These are phyloP conservation scores for Kluyveromyces dobzhanskii DNA, from an alignment of 805 yeast genomes.

Conservation along the genomic window DNA sequence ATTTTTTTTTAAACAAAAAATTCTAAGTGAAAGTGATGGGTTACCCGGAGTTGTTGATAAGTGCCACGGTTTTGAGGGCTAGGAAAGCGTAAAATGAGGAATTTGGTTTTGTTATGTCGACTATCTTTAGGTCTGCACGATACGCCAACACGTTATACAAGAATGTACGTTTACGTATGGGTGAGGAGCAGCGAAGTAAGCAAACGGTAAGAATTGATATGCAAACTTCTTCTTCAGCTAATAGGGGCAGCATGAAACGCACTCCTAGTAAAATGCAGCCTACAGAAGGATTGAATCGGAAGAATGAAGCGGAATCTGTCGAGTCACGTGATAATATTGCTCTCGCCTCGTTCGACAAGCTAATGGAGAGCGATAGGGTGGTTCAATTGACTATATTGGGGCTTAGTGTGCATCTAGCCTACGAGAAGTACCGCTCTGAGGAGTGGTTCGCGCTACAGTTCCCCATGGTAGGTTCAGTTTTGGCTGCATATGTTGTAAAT, in stretches of 20 bases:
- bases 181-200: neutral
- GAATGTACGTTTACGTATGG: too few species aligned
- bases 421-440: constrained; percentile 3
- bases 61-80: too few species aligned
- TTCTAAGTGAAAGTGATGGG: too few species aligned
- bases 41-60: too few species aligned
- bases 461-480: neutral
- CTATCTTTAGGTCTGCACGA: too few species aligned
- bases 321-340: neutral
- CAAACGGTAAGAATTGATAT: neutral
- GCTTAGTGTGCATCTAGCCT: constrained; percentile 17
- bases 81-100: too few species aligned
- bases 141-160: too few species aligned
- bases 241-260: neutral
- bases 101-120: too few species aligned
- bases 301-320: neutral
- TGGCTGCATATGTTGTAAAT: neutral
- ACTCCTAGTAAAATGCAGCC: neutral
- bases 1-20: neutral
- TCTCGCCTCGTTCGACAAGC: constrained; percentile 6
- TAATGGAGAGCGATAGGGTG: constrained; percentile 18
- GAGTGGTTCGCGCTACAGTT: neutral
- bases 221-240: neutral
- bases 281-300: neutral
- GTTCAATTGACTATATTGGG: constrained; percentile 22